Conservation (phyloP, 2,329 filamentous ascomycete genomes). For the Nigrospora sphaerica region DNA sequence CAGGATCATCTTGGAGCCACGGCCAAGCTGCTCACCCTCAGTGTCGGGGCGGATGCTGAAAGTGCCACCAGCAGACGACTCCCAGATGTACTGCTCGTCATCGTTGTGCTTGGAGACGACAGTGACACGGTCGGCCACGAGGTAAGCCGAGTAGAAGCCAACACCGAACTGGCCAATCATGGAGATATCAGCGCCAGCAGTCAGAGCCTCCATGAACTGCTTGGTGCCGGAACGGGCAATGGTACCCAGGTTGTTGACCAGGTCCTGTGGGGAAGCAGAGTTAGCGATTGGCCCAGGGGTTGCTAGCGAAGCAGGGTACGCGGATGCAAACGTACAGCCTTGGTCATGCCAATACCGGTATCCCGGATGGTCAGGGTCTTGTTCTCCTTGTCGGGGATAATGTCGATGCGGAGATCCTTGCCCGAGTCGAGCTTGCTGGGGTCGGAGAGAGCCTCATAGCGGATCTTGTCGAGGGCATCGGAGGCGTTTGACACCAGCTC, state of each 20-base stretch:
- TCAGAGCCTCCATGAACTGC: constrained; percentile 99
- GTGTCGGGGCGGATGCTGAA: constrained; percentile 91
- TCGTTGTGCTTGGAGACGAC: constrained; percentile 99
- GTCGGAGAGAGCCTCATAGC: constrained; percentile 96
- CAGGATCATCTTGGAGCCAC: constrained; percentile 96
- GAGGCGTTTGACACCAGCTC: constrained; percentile 98
- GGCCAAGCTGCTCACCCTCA: constrained; percentile 83
- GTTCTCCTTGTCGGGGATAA: constrained; percentile 94
- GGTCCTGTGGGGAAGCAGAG: constrained; percentile 52
- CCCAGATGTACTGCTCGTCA: constrained; percentile 99
- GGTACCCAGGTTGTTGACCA: constrained; percentile 99
- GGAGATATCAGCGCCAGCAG: constrained; percentile 96
- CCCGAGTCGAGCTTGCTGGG: constrained; percentile 92
- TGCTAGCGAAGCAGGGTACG: not conserved
- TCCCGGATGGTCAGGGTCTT: constrained; percentile 97
- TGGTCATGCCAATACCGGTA: constrained; percentile 99
- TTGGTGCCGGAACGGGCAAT: constrained; percentile 99
- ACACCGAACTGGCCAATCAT: constrained; percentile 99
- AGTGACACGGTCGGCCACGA: constrained; percentile 92
- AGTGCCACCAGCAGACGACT: constrained; percentile 93
- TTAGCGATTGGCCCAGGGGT: constrained; percentile 24
- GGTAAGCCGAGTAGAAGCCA: constrained; percentile 99
- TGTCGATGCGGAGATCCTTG: constrained; percentile 98
- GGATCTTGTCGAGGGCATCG: constrained; percentile 99
- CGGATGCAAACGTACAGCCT: constrained; percentile 67